A percentile compares a stretch with the other conserved stretches of the same genome.
These are phyloP conservation scores for Globisporangium echinulatum DNA, from an alignment of 352 stramenopile genomes.

Conservation along the genomic window DNA sequence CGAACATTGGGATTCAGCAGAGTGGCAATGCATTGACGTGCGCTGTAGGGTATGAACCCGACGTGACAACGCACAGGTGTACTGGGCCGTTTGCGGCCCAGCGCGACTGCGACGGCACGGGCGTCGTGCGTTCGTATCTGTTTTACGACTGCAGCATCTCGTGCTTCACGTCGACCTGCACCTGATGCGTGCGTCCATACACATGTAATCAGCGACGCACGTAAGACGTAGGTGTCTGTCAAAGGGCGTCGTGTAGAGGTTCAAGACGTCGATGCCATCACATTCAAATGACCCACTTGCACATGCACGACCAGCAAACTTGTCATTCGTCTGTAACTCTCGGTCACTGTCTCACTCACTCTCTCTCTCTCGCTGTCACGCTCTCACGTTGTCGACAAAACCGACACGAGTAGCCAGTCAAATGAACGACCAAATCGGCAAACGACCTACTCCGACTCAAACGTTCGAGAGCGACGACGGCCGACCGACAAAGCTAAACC, in stretches of 20 bases:
- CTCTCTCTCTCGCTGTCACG: too few species aligned
- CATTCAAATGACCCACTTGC: too few species aligned
- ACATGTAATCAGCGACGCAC: too few species aligned
- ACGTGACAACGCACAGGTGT: slow-evolving; percentile 40
- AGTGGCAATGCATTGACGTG: slow-evolving; percentile 24
- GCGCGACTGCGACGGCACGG: slow-evolving; percentile 41
- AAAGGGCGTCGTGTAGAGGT: too few species aligned
- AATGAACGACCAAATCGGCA: too few species aligned
- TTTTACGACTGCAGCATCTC: slow-evolving; percentile 59
- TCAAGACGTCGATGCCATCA: too few species aligned
- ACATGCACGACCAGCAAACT: too few species aligned
- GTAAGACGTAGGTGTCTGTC: too few species aligned
- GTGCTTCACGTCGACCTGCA: slow-evolving; percentile 47
- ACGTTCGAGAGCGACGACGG: slow-evolving; percentile 58
- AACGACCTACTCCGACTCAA: not conserved
- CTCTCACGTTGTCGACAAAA: too few species aligned
- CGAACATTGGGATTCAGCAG: slow-evolving; percentile 39
- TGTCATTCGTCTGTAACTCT: too few species aligned
- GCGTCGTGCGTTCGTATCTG: slow-evolving; percentile 25
- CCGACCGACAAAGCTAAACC: slow-evolving; percentile 87
- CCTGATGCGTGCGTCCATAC: slow-evolving; percentile 10
- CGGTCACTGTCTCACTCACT: too few species aligned
- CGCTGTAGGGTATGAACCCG: slow-evolving; percentile 31
- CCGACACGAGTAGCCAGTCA: too few species aligned
- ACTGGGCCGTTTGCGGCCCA: slow-evolving; percentile 38